Evolutionary conservation across 2,329 filamentous ascomycete genomes (phyloP).

Genomic region (Fusarium subglutinans): DNA sequence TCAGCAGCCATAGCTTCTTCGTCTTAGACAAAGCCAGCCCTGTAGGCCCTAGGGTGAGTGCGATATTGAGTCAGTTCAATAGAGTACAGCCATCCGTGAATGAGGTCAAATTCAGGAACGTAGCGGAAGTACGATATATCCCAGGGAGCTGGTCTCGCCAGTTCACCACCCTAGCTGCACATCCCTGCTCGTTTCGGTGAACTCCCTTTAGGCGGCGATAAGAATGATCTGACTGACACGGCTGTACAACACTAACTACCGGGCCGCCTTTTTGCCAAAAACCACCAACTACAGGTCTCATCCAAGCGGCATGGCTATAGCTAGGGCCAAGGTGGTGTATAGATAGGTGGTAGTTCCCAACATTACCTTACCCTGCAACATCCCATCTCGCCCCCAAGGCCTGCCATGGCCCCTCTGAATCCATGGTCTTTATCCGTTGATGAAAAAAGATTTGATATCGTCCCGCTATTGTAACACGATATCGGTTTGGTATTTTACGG

Average conservation of each 20-base stretch:
- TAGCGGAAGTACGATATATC: not conserved
- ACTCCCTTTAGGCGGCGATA: constrained; percentile 37
- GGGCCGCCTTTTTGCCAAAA: constrained; percentile 25
- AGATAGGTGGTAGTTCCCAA: constrained; percentile 9
- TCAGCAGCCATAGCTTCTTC: not conserved
- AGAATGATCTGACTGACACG: constrained; percentile 43
- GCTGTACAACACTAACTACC: constrained; percentile 32
- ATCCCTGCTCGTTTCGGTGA: constrained; percentile 30
- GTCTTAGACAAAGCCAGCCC: not conserved
- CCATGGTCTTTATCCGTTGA: not conserved
- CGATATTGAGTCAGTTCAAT: constrained; percentile 7
- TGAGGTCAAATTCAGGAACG: constrained; percentile 5
- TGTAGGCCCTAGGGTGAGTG: not conserved
- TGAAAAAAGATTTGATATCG: constrained; percentile 5
- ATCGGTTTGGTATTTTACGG: constrained; percentile 14
- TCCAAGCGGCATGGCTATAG: not conserved
- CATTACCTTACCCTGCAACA: constrained; percentile 40
- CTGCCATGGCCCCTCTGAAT: constrained; percentile 5
- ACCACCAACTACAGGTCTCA: not conserved
- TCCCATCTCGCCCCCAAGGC: constrained; percentile 19
- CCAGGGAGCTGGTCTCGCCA: constrained; percentile 5
- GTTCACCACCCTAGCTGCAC: not conserved
- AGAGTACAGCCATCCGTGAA: not conserved
- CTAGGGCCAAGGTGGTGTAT: constrained; percentile 15
- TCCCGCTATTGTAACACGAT: constrained; percentile 25